Evolutionary conservation across 805 yeast species (phyloP), one percentile per base, ranked within the genome.

Genomic region (Suhomyces tanzawaensis): DNA sequence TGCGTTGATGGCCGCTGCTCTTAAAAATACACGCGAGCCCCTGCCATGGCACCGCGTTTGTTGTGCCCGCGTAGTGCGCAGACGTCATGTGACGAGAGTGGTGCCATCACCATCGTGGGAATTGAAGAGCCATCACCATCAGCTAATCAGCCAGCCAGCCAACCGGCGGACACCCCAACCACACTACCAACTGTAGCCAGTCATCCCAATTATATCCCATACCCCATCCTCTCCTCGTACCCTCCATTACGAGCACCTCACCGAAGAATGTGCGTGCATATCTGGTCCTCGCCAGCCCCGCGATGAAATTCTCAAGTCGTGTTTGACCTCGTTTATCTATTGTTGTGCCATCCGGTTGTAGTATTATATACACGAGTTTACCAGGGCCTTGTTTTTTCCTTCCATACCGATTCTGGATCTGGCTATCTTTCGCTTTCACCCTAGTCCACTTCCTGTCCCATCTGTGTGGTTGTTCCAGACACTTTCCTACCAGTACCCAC

Each of bases 231-330:
- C 11, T 11, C 24, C 11, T 11, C 24, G 9, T 21, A 21, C 7
- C 11, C 24, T 21, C 24, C 19, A 30, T 19, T 21, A 30, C 12
- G 25, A 30, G 34, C 34, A 19, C 32, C 8, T 19, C 34, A 30
- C 25, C 12, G 34, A 30, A 30, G 26, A 30, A n/a, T 21, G 17
- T 13, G 25, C 18, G 24, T 32, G 14, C 14, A n/a, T 24, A 19
- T 32, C 14, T 24, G 2, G 15, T 18, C 9, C 6, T 15, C 8
- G 27, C n/a, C n/a, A 21, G 27, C 27, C 27, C 34, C 34, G 27
- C n/a, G 13, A 19, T 19, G 33, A 30, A 21, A 14, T 32, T 32
- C 19, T 16, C n/a, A 14, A 16, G 28, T 32, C 34, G 34, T 32
- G 34, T 32, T 32, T 32, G 27, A 13, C 27, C 34, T 22, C 34